phyloP scores from a whole-genome alignment of 2,329 filamentous ascomycete genomes.

The Fusarium staphyleae region DNA sequence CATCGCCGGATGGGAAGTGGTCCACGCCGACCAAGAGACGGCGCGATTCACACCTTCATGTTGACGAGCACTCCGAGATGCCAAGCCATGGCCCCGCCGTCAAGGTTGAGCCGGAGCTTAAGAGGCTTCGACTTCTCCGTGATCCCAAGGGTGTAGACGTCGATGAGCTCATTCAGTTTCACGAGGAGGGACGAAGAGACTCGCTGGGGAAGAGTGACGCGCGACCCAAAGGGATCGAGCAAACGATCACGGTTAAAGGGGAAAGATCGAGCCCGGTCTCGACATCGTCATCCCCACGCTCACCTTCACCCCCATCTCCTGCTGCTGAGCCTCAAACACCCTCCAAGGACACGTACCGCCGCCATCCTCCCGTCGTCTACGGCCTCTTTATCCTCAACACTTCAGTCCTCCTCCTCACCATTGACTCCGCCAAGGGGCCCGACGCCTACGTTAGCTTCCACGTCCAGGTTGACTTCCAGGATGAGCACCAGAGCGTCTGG shows the following conservation, averaged over 20 bases:
- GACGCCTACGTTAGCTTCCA: constrained; percentile 52
- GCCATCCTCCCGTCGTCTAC: constrained; percentile 51
- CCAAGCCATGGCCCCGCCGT: constrained; percentile 4
- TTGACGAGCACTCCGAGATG: constrained; percentile 22
- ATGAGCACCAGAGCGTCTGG: constrained; percentile 52
- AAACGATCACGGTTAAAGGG: background rate
- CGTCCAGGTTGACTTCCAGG: constrained; percentile 50
- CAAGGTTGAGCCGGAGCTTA: constrained; percentile 21
- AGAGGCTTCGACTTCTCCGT: constrained; percentile 16
- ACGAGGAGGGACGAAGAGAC: background rate
- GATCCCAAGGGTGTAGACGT: constrained; percentile 1
- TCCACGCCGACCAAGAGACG: constrained; percentile 5
- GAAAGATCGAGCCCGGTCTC: background rate
- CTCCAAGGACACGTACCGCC: constrained; percentile 34
- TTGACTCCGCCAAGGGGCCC: constrained; percentile 48
- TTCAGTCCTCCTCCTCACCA: constrained; percentile 50
- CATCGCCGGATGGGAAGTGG: constrained; percentile 16
- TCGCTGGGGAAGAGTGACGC: background rate
- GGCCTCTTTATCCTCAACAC: constrained; percentile 53
- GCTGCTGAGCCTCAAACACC: constrained; percentile 11
- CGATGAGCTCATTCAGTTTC: constrained; percentile 14
- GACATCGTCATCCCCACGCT: background rate
- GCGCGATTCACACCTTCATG: background rate
- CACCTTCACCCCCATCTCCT: background rate
- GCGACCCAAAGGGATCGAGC: background rate